Conservation (phyloP, 345 rosid species). For the Murraya koenigii region DNA sequence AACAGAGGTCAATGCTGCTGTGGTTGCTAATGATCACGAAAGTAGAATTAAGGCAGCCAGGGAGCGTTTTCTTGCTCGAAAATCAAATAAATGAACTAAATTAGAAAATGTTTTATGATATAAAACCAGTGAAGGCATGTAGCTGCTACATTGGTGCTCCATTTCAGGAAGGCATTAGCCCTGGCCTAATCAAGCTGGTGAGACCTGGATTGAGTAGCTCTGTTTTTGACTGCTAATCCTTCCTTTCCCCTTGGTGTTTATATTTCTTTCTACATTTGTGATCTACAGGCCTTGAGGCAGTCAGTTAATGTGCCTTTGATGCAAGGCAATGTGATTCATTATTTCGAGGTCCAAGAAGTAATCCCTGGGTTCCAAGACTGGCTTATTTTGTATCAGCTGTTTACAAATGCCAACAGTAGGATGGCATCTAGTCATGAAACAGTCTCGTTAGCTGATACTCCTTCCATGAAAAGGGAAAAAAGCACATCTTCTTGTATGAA, state of each 20-base stretch:
- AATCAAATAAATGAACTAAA: constrained; percentile 45
- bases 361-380: neutral
- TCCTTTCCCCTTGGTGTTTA: neutral
- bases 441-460: neutral
- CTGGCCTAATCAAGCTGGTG: neutral
- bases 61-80: constrained; percentile 88
- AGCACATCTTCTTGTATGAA: neutral
- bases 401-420: neutral
- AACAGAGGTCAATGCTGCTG: constrained; percentile 21
- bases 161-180: neutral
- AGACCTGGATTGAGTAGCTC: neutral
- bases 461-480: neutral
- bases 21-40: constrained; percentile 36
- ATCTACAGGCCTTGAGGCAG: neutral
- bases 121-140: neutral
- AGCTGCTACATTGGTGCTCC: neutral
- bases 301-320: neutral
- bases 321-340: neutral
- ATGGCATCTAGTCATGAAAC: neutral
- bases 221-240: neutral
- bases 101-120: neutral
- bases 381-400: neutral
- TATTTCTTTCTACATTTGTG: neutral
- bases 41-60: constrained; percentile 81
- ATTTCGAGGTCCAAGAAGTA: neutral